Evolutionary conservation across 2,329 filamentous ascomycete species (phyloP), one percentile per base, ranked within the genome.

Genomic region (Epichloe gansuensis): DNA sequence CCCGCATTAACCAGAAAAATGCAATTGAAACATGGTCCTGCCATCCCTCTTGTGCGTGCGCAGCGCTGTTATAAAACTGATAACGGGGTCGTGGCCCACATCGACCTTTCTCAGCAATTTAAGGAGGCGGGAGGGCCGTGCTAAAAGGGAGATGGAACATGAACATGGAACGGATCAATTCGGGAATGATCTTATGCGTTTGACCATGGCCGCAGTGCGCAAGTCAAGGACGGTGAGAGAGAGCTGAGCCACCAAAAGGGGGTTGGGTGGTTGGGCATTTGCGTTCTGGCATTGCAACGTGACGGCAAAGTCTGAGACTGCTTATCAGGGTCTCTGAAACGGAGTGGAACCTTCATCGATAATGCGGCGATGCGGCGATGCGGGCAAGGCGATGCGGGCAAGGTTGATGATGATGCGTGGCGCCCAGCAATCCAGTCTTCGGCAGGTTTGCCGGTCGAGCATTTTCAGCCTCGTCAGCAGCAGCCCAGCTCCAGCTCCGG

Each of bases 281-380:
- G 17, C 31, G 42, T 47, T 48, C 48, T 12, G 45, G 48, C 12
- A 42, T 39, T 51, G 48, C 44, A 46, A 51, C 49, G 15, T 41
- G 52, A 51, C 21, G 45, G 34, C 38, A 44, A 23, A 48, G 25
- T 25, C 31, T 54, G 52, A 52, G 46, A 52, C 46, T 54, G 17
- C 17, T 46, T 21, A 28, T 35, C 11, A 48, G 28, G 5, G 41
- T 41, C 43, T 48, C 45, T 51, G 48, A 51, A 51, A 47, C 45
- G 9, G 17, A 34, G 48, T 48, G 45, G 45, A 38, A 46, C 28
- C 44, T 11, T 35, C 4, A 31, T 13, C 43, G 43, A 21, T 11
- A 31, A 31, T 3, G 28, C 28, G 28, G 28, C 28, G 28, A 31
- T 31, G 28, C 23, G 3, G 23, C 23, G 23, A 23, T 23, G 23